Evolutionary conservation across 78 protist species (phyloP), one percentile per base, ranked within the genome.

Genomic region (Tieghemostelium lacteum): DNA sequence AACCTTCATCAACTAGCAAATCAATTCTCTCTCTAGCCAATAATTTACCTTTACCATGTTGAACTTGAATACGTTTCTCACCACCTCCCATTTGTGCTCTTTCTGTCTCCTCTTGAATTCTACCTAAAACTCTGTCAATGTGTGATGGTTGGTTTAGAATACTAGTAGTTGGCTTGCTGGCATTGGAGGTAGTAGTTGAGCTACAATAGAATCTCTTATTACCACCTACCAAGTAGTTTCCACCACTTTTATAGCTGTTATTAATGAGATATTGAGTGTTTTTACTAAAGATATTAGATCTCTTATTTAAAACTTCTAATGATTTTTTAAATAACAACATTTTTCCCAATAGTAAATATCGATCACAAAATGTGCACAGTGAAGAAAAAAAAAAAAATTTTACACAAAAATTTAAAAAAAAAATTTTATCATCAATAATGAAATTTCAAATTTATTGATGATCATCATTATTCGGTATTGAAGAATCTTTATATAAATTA

Each of bases 21-120:
- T 92, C 95, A 28, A 98, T 17, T 7, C 99, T 93, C 95, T 98
- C 99, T 45, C 98, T 87, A 3, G 99, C 99, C 17, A 99, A 97
- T 28, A 98, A 95, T 54, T 98, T 97, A 31, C 98, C 97, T 20
- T 91, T 91, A 26, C 66, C 78, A 52, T 91, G 94, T 70, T 91
- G 94, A 29, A 39, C 73, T 22, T 80, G 63, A 37, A 74, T 77
- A 50, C 88, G 64, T 60, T 77, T 85, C 37, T 55, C 55, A 58
- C 94, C 94, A 28, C 94, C 94, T 34, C 94, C 94, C 4, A 60
- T 28, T 36, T 50, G 52, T 31, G 94, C 80, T 50, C 60, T 62
- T 2, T 80, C 76, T 64, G 87, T 62, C 37, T 91, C 85, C 31
- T 80, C 88, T 61, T 91, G 91, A 60, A 83, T 83, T 83, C 91